Evolutionary conservation across 1,139 yeast species (phyloP), one percentile per base, ranked within the genome.

Genomic region (Meyerozyma guilliermondii): DNA sequence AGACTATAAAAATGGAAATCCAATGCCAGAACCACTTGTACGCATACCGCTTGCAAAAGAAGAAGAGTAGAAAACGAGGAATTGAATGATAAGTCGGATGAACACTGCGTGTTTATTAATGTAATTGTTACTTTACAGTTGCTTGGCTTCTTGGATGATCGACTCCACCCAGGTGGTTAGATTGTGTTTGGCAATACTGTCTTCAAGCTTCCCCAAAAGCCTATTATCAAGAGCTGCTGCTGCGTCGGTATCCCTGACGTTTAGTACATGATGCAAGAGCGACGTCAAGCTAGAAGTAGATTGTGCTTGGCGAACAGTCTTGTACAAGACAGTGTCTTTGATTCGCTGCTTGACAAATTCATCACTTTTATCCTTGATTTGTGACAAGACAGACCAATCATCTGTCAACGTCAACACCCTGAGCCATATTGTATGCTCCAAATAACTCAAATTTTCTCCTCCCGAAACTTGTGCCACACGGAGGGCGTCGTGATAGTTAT

Each of bases 11-110:
- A 59, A 41, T 2, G 54, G 48, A 14, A 45, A 51, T 1, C 68
- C 71, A n/a, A 53, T 69, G 45, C 76, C 75, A 39, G 64, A 87
- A 55, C 75, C 88, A 0, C 65, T 87, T 49, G 88, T 87, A 4
- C 68, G 95, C 40, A 75, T 86, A 29, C 69, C 77, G 43, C 63
- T 82, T 22, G 76, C 75, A 29, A 64, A 69, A 43, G 68, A 61
- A 13, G 41, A 27, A 11, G 30, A 24, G 39, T 26, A 26, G 16
- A 14, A 10, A 29, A 37, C 35, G 3, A 34, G 13, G 7, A 39
- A 41, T 4, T 11, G 27, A 23, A 7, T 23, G 27, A 23, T 7
- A 23, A 23, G 27, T 9, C 9, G 9, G 9, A 7, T 23, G 27
- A 7, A 7, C 9, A 23, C 27, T n/a, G 28, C 13, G 28, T 26